phyloP scores from a whole-genome alignment of 2,329 filamentous ascomycete species.

The Alternaria brassicae region DNA sequence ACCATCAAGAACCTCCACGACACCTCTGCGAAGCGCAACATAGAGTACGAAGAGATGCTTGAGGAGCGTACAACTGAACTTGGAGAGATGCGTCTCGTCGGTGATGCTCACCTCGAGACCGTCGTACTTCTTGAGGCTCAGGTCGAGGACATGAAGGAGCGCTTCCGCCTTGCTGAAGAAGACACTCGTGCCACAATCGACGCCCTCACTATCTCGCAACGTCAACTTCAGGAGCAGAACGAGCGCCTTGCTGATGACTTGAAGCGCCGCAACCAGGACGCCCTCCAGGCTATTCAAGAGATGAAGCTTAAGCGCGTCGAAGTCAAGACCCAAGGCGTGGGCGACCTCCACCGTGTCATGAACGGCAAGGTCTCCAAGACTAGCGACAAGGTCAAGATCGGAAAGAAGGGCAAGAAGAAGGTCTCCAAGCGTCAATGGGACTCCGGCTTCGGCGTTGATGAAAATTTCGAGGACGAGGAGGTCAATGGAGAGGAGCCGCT shows the following conservation, averaged over 20 bases:
- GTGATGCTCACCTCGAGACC: conserved; percentile 41
- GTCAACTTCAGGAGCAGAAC: conserved; percentile 40
- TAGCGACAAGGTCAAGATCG: conserved; percentile 42
- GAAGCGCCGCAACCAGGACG: conserved; percentile 39
- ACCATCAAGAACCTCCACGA: conserved; percentile 48
- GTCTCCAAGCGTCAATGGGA: conserved; percentile 41
- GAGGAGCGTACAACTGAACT: conserved; percentile 40
- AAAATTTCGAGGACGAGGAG: conserved; percentile 26
- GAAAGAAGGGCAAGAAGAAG: conserved; percentile 43
- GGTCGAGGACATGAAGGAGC: conserved; percentile 43
- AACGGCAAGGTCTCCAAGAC: conserved; percentile 42
- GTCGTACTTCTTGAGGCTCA: conserved; percentile 43
- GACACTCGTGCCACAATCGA: conserved; percentile 44
- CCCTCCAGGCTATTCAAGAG: conserved; percentile 39
- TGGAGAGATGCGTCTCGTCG: conserved; percentile 45
- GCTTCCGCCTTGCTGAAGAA: conserved; percentile 37
- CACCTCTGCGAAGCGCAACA: conserved; percentile 28
- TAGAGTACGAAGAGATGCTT: conserved; percentile 36
- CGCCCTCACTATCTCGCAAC: conserved; percentile 35
- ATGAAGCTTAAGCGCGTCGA: conserved; percentile 46
- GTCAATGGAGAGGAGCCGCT: conserved; percentile 22
- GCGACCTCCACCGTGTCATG: conserved; percentile 36
- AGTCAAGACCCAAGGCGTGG: conserved; percentile 32
- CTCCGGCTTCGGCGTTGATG: conserved; percentile 44
- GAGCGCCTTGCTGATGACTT: conserved; percentile 37